Percentiles rank a stretch among this genome's conserved stretches.
phyloP scores from a whole-genome alignment of 2,329 filamentous ascomycete species.

The Cladosporium sp. region DNA sequence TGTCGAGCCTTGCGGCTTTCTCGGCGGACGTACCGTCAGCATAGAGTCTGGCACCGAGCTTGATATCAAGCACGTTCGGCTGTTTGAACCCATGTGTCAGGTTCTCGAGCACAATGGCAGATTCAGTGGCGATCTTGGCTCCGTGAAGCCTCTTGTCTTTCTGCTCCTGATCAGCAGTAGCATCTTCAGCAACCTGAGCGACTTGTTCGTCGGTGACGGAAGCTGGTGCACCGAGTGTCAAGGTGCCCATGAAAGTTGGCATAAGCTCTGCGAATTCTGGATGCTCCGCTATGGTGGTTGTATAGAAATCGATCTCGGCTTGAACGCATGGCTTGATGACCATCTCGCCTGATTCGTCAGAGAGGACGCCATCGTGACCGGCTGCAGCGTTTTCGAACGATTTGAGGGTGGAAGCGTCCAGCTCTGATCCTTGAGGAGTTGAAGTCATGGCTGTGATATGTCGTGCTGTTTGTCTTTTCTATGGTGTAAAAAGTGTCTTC shows the following conservation, averaged over 20 bases:
- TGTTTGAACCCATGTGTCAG: conserved; percentile 72
- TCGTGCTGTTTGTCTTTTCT: conserved; percentile 8
- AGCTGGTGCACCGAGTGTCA: conserved; percentile 58
- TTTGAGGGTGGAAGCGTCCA: conserved; percentile 57
- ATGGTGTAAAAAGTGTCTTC: conserved; percentile 6
- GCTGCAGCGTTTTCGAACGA: conserved; percentile 73
- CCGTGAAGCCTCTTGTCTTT: conserved; percentile 44
- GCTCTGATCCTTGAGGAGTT: conserved; percentile 34
- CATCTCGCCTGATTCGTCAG: conserved; percentile 73
- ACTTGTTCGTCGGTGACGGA: conserved; percentile 16
- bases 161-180: conserved; percentile 24
- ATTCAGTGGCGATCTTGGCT: conserved; percentile 66
- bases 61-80: conserved; percentile 90
- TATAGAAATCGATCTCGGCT: conserved; percentile 85
- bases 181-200: conserved; percentile 10
- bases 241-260: conserved; percentile 76
- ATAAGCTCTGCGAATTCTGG: conserved; percentile 74
- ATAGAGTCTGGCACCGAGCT: conserved; percentile 82
- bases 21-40: conserved; percentile 60
- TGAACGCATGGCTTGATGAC: conserved; percentile 92
- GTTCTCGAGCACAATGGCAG: conserved; percentile 81
- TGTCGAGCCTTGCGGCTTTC: conserved; percentile 56
- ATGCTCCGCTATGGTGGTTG: conserved; percentile 61
- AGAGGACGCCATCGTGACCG: conserved; percentile 86
- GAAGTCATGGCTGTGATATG: neutral